Percentiles rank a stretch among this genome's conserved stretches.
These are phyloP conservation scores for Cryptosporidium sp. DNA, from an alignment of 169 alveolate genomes.

Conservation along the genomic window DNA sequence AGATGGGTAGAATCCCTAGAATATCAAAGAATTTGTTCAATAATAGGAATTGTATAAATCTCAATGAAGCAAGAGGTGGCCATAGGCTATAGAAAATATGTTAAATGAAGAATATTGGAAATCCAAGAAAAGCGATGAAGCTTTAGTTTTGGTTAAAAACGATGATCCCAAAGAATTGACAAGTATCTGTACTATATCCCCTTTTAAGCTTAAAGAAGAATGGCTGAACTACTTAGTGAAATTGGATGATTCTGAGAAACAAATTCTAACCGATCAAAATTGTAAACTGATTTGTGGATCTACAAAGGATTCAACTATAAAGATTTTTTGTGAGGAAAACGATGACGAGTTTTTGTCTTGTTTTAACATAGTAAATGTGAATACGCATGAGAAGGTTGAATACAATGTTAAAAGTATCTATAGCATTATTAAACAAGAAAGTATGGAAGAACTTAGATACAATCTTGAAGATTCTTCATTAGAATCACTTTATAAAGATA, in stretches of 20 bases:
- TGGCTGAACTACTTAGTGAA: constrained; percentile 62
- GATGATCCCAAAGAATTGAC: constrained; percentile 20
- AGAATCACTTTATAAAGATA: constrained; percentile 22
- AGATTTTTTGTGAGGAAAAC: constrained; percentile 28
- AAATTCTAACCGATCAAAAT: not conserved
- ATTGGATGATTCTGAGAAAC: constrained; percentile 22
- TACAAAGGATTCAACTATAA: constrained; percentile 6
- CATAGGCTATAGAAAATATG: not conserved
- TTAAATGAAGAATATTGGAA: not conserved
- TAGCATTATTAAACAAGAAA: constrained; percentile 41
- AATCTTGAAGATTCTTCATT: not conserved
- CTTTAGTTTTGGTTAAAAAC: constrained; percentile 21
- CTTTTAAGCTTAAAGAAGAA: constrained; percentile 24
- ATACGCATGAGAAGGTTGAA: constrained; percentile 9
- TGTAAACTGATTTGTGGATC: constrained; percentile 34
- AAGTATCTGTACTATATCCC: constrained; percentile 42
- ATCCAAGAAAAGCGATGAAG: constrained; percentile 1
- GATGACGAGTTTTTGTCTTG: constrained; percentile 29
- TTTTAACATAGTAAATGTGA: constrained; percentile 25
- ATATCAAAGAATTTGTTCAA: not conserved
- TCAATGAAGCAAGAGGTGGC: not conserved
- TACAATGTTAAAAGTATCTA: constrained; percentile 17
- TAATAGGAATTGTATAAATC: not conserved
- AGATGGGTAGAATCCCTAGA: not conserved
- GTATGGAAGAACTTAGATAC: constrained; percentile 18